These are phyloP conservation scores for Lablab purpureus DNA, from an alignment of 306 rosid species.

Conservation along the genomic window DNA sequence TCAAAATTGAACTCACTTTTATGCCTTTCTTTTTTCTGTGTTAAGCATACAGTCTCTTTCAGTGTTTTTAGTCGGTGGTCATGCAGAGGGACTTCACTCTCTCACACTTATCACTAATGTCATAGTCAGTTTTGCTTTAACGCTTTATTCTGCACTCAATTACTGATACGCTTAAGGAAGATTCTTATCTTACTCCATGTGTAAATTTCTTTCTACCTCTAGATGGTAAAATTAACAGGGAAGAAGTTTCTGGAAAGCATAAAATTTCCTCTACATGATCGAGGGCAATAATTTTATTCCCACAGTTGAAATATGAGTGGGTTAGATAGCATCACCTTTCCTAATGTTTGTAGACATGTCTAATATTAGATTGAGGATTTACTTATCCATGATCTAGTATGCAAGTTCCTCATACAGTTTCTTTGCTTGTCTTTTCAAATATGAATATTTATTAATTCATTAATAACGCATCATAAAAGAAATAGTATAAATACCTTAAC, in stretches of 20 bases:
- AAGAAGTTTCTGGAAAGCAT: background rate
- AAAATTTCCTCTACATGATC: background rate
- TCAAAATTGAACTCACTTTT: conserved; percentile 3
- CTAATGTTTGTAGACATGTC: background rate
- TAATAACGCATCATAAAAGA: conserved; percentile 13
- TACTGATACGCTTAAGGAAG: background rate
- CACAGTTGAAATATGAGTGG: conserved; percentile 2
- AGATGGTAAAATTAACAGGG: background rate
- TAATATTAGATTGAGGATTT: conserved; percentile 15
- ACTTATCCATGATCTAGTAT: background rate
- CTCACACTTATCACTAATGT: background rate
- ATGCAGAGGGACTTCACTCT: conserved; percentile 10
- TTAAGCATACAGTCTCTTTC: background rate
- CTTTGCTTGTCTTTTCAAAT: background rate
- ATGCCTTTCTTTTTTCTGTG: conserved; percentile 8
- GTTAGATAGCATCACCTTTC: conserved; percentile 7
- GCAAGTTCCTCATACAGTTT: conserved; percentile 14
- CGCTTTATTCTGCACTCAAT: background rate
- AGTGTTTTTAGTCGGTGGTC: background rate
- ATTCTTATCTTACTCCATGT: background rate
- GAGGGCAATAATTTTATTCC: background rate
- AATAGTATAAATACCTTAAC: conserved; percentile 70
- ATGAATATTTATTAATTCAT: background rate
- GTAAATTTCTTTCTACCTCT: background rate
- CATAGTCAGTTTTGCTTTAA: background rate